Evolutionary conservation across 306 rosid genomes (phyloP).

Genomic region (Lagenaria siceraria): DNA sequence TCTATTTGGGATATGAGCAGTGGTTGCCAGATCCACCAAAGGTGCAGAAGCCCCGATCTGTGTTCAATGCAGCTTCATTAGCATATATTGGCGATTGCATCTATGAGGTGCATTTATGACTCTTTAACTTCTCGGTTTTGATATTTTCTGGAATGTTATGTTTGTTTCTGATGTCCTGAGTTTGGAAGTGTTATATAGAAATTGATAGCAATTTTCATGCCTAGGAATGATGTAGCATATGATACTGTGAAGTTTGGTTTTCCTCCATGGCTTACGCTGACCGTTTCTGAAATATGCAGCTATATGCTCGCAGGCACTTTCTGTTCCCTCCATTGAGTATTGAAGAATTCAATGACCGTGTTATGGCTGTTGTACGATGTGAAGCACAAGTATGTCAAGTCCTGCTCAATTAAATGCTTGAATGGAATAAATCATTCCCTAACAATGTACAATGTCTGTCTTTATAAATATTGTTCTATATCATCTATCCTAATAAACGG

Average conservation of each 20-base stretch:
- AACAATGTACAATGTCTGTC: neutral
- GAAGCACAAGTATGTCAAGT: constrained; percentile 70
- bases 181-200: neutral
- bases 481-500: neutral
- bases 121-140: neutral
- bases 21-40: constrained; percentile 84
- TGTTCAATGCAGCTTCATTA: constrained; percentile 62
- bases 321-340: constrained; percentile 74
- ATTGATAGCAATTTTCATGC: neutral
- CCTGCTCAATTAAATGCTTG: neutral
- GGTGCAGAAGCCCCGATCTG: constrained; percentile 71
- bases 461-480: neutral
- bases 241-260: neutral
- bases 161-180: neutral
- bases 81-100: constrained; percentile 82
- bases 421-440: neutral
- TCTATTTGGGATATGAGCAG: constrained; percentile 58
- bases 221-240: neutral
- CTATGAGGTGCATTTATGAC: constrained; percentile 49
- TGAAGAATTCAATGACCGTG: constrained; percentile 76
- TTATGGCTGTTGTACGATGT: constrained; percentile 84
- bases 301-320: constrained; percentile 92
- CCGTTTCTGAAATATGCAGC: constrained; percentile 40
- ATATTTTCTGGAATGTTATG: neutral
- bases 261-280: constrained; percentile 9